Evolutionary conservation across 2,329 filamentous ascomycete genomes (phyloP).

Genomic region (Magnaporthiopsis poae): DNA sequence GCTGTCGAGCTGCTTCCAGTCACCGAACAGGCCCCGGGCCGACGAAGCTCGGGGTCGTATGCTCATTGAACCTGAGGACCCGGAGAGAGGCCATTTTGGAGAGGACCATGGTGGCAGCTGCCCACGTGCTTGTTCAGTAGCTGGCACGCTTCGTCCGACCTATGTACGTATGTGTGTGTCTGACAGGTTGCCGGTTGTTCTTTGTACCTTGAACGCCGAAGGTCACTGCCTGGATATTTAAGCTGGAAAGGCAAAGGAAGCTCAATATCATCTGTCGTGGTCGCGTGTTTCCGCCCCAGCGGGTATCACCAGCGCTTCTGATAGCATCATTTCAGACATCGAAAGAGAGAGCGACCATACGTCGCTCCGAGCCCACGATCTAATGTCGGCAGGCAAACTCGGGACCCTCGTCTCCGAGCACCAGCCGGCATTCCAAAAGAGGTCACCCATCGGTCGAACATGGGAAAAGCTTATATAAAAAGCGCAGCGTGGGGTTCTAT

Average conservation of each 20-base stretch:
- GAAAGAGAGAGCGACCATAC: background rate
- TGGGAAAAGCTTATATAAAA: background rate
- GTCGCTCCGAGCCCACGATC: background rate
- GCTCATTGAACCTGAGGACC: slow-evolving; percentile 5
- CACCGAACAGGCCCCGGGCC: slow-evolving; percentile 43
- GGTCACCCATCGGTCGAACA: background rate
- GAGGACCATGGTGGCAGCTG: background rate
- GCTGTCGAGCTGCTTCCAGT: slow-evolving; percentile 48
- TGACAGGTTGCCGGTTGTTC: no score
- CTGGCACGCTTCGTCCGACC: background rate
- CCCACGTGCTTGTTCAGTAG: background rate
- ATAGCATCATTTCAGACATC: background rate
- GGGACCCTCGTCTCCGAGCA: no score
- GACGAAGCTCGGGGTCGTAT: slow-evolving; percentile 13
- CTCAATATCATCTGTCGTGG: no score
- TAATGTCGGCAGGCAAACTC: background rate
- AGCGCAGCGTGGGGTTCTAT: no score
- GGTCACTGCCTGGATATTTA: background rate
- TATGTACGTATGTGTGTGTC: background rate
- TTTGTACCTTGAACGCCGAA: background rate
- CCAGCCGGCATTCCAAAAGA: background rate
- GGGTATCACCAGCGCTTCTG: background rate
- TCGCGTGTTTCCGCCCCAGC: no score
- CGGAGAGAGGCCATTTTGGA: background rate
- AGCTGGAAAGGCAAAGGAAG: no score